Percentiles rank a stretch among this genome's conserved stretches.
phyloP scores from a whole-genome alignment of 2,329 filamentous ascomycete genomes.

The Ramularia endophylla region DNA sequence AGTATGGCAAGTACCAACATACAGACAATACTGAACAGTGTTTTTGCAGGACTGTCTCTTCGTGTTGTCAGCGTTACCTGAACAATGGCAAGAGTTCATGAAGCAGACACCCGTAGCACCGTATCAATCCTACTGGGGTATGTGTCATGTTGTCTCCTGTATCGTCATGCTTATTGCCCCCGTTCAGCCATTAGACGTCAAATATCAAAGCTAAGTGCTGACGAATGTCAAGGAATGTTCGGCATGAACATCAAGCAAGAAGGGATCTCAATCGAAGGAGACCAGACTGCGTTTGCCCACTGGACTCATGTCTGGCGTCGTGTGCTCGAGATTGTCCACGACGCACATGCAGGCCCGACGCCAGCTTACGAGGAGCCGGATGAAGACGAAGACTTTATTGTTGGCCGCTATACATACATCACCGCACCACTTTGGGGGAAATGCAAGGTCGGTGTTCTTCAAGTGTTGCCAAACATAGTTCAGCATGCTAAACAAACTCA shows the following conservation, averaged over 20 bases:
- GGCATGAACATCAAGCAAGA: constrained; percentile 46
- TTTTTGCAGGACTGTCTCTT: constrained; percentile 25
- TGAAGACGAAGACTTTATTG: constrained; percentile 39
- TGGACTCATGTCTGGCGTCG: constrained; percentile 45
- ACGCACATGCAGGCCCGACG: constrained; percentile 42
- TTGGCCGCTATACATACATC: constrained; percentile 44
- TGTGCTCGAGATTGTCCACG: constrained; percentile 44
- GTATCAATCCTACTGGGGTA: constrained; percentile 43
- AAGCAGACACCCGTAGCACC: constrained; percentile 38
- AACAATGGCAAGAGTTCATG: constrained; percentile 45
- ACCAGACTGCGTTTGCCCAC: constrained; percentile 40
- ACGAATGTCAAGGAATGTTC: constrained; percentile 26
- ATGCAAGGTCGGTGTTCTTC: constrained; percentile 32
- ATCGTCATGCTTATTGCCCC: background rate
- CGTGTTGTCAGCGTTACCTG: constrained; percentile 36
- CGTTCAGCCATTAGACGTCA: constrained; percentile 13
- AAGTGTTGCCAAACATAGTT: too few relatives aligned
- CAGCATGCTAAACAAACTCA: background rate
- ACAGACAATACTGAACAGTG: too few relatives aligned
- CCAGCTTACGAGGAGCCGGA: constrained; percentile 36
- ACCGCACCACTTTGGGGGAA: constrained; percentile 42
- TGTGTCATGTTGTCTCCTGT: constrained; percentile 6
- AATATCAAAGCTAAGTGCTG: constrained; percentile 9
- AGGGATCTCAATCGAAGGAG: constrained; percentile 43
- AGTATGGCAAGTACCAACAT: too few relatives aligned